Base-by-base conservation (phyloP, 805 yeast genomes). In the Starmerella vaccinii region DNA sequence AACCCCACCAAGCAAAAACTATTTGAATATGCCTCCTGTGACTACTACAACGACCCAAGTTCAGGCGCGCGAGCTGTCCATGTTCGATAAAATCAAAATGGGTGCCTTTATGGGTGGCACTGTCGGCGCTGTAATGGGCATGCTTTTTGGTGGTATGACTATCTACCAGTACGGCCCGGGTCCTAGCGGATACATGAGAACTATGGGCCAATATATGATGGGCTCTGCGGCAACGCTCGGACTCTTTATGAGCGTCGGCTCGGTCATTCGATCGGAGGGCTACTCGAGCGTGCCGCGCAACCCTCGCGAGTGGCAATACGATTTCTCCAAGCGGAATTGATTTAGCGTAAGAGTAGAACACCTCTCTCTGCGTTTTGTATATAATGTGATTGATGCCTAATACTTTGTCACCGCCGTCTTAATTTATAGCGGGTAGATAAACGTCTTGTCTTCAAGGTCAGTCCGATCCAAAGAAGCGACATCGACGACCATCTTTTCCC, bases 221-320 rank as follows among this genome's bases (percentile, higher is more conserved):
- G 97, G 97, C 49, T 86, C 96, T 5, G 96, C 95, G 2, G 96
- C 94, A 45, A 90, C 97, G 10, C 90, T 92, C 68, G 97, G 97
- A 37, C 76, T 90, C 60, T 87, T 90, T 68, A 89, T 90, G 97
- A 84, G 95, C 40, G 84, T 90, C 58, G 97, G 98, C 34, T 85
- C 95, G n/a, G 67, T 67, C 22, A 67, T 67, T 50, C 63, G 71
- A 44, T 61, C 68, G 18, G 70, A 67, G 22, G 50, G 47, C 15
- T 27, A 41, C 24, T 22, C 43, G 21, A 35, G 46, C 39, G 18
- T 32, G 10, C 57, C 57, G 21, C 57, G 42, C 24, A 43, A 46
- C 44, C 57, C 57, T 10, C 16, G 35, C 5, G 57, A 54, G 40
- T 54, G 57, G 57, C 54, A 47, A 40, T 43, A 43, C 38, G 46